phyloP scores from a whole-genome alignment of 257 asterid species.

The Scutellaria baicalensis region DNA sequence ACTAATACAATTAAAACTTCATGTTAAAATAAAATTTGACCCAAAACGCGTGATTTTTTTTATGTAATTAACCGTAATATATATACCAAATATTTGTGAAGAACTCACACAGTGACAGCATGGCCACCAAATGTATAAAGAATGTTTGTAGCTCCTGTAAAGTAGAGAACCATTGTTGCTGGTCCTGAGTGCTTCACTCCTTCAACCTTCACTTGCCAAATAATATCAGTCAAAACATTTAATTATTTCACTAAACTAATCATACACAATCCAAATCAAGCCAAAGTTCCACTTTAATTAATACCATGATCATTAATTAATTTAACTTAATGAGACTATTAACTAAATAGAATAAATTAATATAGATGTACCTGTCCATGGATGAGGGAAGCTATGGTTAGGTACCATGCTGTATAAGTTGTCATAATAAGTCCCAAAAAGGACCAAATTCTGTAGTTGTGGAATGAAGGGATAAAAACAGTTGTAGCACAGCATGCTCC shows the following conservation, averaged over 20 bases:
- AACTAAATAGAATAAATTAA: neutral
- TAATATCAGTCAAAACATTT: neutral
- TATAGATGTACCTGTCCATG: conserved; percentile 65
- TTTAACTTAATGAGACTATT: neutral
- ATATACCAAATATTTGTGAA: too few relatives aligned
- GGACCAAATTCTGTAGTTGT: conserved; percentile 85
- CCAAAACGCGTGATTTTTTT: too few relatives aligned
- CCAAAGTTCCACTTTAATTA: conserved; percentile 42
- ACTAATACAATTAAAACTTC: too few relatives aligned
- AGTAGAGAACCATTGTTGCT: conserved; percentile 72
- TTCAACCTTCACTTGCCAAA: conserved; percentile 41
- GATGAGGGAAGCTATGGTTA: conserved; percentile 64
- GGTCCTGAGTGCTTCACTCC: conserved; percentile 82
- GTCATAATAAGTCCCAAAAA: conserved; percentile 79
- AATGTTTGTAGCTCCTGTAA: conserved; percentile 88
- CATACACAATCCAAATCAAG: conserved; percentile 8
- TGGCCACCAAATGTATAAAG: conserved; percentile 91
- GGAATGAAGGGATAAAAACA: conserved; percentile 80
- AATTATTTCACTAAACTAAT: neutral
- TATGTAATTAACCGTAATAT: too few relatives aligned
- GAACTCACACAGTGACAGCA: conserved; percentile 83
- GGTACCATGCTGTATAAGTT: conserved; percentile 76
- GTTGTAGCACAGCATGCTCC: conserved; percentile 92
- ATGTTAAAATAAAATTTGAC: too few relatives aligned
- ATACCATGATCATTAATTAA: neutral